phyloP scores from a whole-genome alignment of 1,139 yeast species.

The Candida pseudoviswanathii region DNA sequence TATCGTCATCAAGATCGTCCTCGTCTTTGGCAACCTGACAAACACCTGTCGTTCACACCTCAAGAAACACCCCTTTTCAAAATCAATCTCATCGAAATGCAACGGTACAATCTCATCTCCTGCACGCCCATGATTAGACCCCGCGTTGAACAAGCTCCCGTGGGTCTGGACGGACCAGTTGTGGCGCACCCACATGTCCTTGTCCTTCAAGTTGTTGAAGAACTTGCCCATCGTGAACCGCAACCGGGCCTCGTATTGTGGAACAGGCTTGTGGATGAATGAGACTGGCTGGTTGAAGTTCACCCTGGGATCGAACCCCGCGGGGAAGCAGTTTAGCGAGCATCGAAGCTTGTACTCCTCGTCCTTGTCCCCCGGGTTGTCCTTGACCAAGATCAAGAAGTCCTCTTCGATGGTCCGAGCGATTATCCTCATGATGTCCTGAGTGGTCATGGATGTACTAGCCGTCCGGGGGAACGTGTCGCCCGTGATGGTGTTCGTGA shows the following conservation, averaged over 20 bases:
- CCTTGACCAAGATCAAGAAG: conserved; percentile 37
- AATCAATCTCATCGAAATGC: conserved; percentile 33
- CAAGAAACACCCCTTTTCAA: conserved; percentile 37
- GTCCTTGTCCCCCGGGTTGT: conserved; percentile 32
- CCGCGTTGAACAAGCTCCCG: conserved; percentile 27
- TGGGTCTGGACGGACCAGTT: conserved; percentile 49
- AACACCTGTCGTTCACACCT: conserved; percentile 46
- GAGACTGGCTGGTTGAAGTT: conserved; percentile 39
- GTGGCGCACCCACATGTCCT: conserved; percentile 41
- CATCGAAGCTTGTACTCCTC: conserved; percentile 41
- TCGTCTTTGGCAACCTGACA: conserved; percentile 39
- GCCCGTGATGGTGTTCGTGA: conserved; percentile 31
- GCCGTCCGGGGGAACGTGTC: conserved; percentile 26
- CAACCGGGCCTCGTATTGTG: conserved; percentile 38
- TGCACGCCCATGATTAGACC: conserved; percentile 34
- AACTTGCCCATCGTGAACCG: conserved; percentile 41
- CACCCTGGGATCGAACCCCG: conserved; percentile 44
- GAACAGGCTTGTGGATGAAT: conserved; percentile 43
- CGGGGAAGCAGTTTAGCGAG: conserved; percentile 41
- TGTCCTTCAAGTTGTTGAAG: conserved; percentile 37
- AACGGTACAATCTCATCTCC: conserved; percentile 30
- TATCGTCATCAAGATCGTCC: conserved; percentile 44
- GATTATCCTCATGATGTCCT: conserved; percentile 24
- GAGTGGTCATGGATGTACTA: conserved; percentile 17
- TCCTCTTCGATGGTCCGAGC: conserved; percentile 44